Evolutionary conservation across 192 early-diverging fungal genomes (phyloP).

Genomic region (Backusella liffmaniae): DNA sequence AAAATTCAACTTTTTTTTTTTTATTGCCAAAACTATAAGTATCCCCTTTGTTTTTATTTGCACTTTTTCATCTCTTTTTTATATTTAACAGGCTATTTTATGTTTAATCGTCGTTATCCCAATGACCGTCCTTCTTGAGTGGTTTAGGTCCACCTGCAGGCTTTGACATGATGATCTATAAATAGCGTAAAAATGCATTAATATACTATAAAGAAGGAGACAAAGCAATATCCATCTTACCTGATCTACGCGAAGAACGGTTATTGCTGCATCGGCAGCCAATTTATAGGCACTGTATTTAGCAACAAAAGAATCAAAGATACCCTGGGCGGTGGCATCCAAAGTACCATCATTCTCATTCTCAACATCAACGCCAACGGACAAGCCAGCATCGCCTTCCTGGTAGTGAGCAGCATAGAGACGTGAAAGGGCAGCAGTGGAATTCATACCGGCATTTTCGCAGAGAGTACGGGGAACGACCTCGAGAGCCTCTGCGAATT

Average conservation of each 20-base stretch:
- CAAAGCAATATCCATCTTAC: slow-evolving; percentile 31
- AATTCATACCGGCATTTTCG: slow-evolving; percentile 94
- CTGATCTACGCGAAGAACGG: slow-evolving; percentile 95
- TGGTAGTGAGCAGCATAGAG: slow-evolving; percentile 90
- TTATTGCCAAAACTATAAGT: neutral
- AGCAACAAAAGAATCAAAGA: slow-evolving; percentile 77
- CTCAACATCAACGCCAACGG: slow-evolving; percentile 87
- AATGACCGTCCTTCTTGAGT: slow-evolving; percentile 84
- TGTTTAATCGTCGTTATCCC: slow-evolving; percentile 72
- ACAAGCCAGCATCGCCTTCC: slow-evolving; percentile 42
- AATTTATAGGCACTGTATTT: slow-evolving; percentile 91
- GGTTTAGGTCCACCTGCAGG: slow-evolving; percentile 93
- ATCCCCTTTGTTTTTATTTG: neutral
- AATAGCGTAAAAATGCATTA: neutral
- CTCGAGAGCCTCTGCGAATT: slow-evolving; percentile 93
- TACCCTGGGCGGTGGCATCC: slow-evolving; percentile 71
- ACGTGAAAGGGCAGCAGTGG: slow-evolving; percentile 88
- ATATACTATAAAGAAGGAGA: neutral
- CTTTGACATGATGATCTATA: slow-evolving; percentile 96
- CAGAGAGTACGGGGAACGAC: slow-evolving; percentile 92
- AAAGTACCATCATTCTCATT: slow-evolving; percentile 62
- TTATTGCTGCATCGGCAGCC: slow-evolving; percentile 89
- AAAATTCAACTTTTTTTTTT: neutral
- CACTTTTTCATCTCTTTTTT: neutral
- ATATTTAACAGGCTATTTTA: neutral